These are phyloP conservation scores for Euphorbia pulcherrima DNA, from an alignment of 345 rosid species.

Conservation along the genomic window DNA sequence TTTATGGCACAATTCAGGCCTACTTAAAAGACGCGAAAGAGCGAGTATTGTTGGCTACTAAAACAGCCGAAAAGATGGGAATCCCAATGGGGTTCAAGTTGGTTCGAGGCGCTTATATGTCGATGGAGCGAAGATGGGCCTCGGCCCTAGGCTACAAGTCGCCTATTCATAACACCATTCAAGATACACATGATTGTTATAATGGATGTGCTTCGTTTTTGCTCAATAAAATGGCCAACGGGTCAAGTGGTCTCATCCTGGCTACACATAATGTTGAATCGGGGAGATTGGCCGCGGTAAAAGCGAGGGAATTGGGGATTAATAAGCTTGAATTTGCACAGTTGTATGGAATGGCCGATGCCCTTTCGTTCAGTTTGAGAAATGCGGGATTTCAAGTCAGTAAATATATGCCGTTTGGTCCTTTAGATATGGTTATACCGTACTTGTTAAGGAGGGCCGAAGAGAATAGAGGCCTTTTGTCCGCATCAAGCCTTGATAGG, in stretches of 20 bases:
- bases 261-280: slow-evolving; percentile 94
- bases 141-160: slow-evolving; percentile 62
- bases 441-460: slow-evolving; percentile 87
- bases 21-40: slow-evolving; percentile 78
- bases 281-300: slow-evolving; percentile 58
- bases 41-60: slow-evolving; percentile 46
- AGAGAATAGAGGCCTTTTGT: slow-evolving; percentile 77
- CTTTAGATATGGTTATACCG: slow-evolving; percentile 63
- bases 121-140: slow-evolving; percentile 56
- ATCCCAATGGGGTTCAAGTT: slow-evolving; percentile 71
- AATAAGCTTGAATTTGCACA: slow-evolving; percentile 76
- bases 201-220: slow-evolving; percentile 67
- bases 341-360: slow-evolving; percentile 84
- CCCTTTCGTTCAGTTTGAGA: slow-evolving; percentile 62
- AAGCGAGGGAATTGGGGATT: slow-evolving; percentile 64
- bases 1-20: slow-evolving; percentile 72
- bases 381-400: slow-evolving; percentile 87
- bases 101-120: slow-evolving; percentile 91
- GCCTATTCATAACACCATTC: slow-evolving; percentile 67
- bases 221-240: slow-evolving; percentile 53
- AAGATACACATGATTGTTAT: slow-evolving; percentile 69
- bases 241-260: slow-evolving; percentile 62
- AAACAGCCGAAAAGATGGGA: slow-evolving; percentile 52
- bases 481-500: slow-evolving; percentile 61
- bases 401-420: slow-evolving; percentile 85